A percentile compares a stretch with the other conserved stretches of the same genome.
Conservation (phyloP, 2,329 filamentous ascomycete species). For the Sarocladiaceae sp. region DNA sequence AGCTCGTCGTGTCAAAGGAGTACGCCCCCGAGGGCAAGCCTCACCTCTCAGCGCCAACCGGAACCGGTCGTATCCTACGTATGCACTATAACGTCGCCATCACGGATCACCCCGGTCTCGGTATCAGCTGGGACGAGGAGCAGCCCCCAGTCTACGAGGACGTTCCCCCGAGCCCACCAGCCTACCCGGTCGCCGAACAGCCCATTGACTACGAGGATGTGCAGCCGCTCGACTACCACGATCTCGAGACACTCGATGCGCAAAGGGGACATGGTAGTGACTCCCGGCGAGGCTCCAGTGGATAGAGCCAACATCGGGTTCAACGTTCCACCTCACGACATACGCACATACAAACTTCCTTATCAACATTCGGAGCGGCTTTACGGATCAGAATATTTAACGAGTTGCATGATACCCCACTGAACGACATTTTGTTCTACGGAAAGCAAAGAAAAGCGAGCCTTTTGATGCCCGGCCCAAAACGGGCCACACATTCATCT, state of each 20-base stretch:
- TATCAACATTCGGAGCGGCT: neutral
- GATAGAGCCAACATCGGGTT: neutral
- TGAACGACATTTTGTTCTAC: neutral
- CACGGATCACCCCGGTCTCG: conserved; percentile 75
- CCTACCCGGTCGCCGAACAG: conserved; percentile 45
- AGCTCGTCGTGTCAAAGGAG: conserved; percentile 93
- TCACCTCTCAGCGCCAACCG: conserved; percentile 73
- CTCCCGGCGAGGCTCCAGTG: neutral
- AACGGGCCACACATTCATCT: no score
- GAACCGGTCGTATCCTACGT: conserved; percentile 82
- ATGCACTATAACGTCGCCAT: conserved; percentile 85
- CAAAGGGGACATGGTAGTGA: conserved; percentile 3
- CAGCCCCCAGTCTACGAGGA: conserved; percentile 91
- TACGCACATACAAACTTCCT: no score
- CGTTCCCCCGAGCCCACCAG: conserved; percentile 80
- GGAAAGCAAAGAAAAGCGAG: neutral
- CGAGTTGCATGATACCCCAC: neutral
- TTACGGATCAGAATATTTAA: neutral
- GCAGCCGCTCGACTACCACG: neutral
- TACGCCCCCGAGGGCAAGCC: conserved; percentile 69
- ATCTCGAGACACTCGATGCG: neutral
- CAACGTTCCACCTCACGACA: neutral
- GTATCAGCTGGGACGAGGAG: conserved; percentile 96
- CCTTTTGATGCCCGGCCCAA: no score
- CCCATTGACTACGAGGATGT: conserved; percentile 36